Evolutionary conservation across 2,329 filamentous ascomycete genomes (phyloP).

Genomic region (Fusarium paranaense): DNA sequence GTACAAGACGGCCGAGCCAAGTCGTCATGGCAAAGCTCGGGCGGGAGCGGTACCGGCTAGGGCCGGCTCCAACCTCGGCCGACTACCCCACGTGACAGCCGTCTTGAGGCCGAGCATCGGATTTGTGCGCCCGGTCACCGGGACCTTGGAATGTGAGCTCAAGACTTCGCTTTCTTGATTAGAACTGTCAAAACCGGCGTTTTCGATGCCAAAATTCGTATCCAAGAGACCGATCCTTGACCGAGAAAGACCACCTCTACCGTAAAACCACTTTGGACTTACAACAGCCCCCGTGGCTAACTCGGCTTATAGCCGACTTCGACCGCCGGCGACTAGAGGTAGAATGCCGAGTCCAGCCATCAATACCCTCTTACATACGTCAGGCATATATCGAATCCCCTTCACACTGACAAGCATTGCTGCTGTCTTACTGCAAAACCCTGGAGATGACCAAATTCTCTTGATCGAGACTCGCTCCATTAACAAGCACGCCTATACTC

Average conservation of each 20-base stretch:
- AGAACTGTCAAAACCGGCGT: not conserved
- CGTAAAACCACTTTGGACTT: not conserved
- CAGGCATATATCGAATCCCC: not conserved
- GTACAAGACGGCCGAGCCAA: conserved; percentile 30
- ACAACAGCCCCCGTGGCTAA: not conserved
- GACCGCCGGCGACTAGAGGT: conserved; percentile 22
- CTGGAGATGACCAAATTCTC: conserved; percentile 11
- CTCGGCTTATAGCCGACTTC: conserved; percentile 5
- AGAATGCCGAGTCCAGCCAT: conserved; percentile 34
- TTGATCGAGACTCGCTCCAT: conserved; percentile 28
- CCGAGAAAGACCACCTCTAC: not conserved
- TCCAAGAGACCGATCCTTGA: not conserved
- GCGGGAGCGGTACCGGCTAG: conserved; percentile 53
- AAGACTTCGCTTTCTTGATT: not conserved
- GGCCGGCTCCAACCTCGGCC: conserved; percentile 58
- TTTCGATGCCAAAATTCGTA: not conserved
- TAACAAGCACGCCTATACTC: conserved; percentile 45
- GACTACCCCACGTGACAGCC: conserved; percentile 50
- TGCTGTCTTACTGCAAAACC: conserved; percentile 19
- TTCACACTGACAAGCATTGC: conserved; percentile 10
- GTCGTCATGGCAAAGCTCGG: conserved; percentile 46
- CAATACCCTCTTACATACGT: conserved; percentile 17
- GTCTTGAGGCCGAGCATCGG: conserved; percentile 15
- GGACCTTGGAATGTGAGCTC: not conserved
- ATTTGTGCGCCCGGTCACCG: not conserved